Conservation (phyloP, 1,284 basidiomycete species). For the Prillingera fragicola region DNA sequence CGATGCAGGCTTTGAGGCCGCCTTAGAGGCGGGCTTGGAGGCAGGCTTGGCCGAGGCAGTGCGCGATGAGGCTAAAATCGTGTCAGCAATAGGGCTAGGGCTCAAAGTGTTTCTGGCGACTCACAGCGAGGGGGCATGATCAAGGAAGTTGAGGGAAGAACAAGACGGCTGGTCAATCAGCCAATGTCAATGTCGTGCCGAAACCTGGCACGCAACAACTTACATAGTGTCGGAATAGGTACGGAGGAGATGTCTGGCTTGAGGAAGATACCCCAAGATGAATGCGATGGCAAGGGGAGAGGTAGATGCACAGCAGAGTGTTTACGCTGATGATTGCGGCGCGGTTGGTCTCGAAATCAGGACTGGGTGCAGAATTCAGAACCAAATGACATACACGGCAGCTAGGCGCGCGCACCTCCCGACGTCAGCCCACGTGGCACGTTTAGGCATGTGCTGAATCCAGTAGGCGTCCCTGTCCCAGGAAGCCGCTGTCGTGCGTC, state of each 20-base stretch:
- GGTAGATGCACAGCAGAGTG: too few relatives aligned
- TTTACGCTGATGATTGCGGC: too few relatives aligned
- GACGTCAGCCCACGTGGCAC: too few relatives aligned
- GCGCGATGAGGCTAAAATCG: constrained; percentile 3
- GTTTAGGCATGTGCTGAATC: too few relatives aligned
- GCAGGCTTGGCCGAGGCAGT: constrained; percentile 18
- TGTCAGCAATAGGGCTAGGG: background rate
- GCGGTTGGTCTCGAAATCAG: too few relatives aligned
- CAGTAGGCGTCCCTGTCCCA: too few relatives aligned
- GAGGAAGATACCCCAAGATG: too few relatives aligned
- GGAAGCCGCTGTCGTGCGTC: too few relatives aligned
- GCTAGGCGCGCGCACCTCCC: too few relatives aligned
- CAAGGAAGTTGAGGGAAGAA: background rate
- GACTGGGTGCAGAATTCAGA: too few relatives aligned
- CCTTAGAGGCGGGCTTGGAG: constrained; percentile 10
- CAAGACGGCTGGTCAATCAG: background rate
- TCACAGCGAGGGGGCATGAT: constrained; percentile 27
- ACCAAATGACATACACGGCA: too few relatives aligned
- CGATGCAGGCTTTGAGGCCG: constrained; percentile 2
- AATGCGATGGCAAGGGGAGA: background rate
- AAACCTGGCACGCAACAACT: too few relatives aligned
- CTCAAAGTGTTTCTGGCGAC: background rate
- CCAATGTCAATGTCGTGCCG: background rate
- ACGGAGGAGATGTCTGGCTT: background rate
- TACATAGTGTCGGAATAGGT: background rate